Evolutionary conservation across 768 basidiomycete species (phyloP).

Genomic region (Russula sp.): DNA sequence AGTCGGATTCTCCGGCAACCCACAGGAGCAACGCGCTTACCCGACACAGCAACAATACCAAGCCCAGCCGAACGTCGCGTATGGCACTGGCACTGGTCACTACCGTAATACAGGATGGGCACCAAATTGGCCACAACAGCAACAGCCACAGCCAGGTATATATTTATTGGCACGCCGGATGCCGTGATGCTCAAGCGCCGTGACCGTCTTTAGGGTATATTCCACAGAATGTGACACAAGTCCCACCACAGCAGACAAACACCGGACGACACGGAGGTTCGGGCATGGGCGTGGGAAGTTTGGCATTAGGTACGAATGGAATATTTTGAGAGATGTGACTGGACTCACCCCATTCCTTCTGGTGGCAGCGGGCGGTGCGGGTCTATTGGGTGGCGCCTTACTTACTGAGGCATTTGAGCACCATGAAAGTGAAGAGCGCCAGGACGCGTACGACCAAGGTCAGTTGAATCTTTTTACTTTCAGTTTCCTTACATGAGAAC

Average conservation of each 20-base stretch:
- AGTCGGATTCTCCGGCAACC: slow-evolving; percentile 25
- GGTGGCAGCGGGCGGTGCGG: slow-evolving; percentile 45
- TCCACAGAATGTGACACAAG: background rate
- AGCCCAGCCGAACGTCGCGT: background rate
- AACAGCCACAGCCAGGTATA: slow-evolving; percentile 17
- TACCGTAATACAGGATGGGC: slow-evolving; percentile 22
- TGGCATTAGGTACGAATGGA: slow-evolving; percentile 11
- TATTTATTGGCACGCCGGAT: background rate
- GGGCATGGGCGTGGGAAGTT: slow-evolving; percentile 10
- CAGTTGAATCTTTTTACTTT: slow-evolving; percentile 5
- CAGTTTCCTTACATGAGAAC: slow-evolving; percentile 11
- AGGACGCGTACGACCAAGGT: slow-evolving; percentile 37
- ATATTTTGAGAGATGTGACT: background rate
- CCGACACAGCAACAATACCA: background rate
- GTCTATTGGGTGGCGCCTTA: slow-evolving; percentile 58
- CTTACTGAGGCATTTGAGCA: slow-evolving; percentile 47
- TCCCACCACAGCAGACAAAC: background rate
- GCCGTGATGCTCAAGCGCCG: background rate
- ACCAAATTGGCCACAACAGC: slow-evolving; percentile 20
- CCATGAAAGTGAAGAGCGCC: slow-evolving; percentile 31
- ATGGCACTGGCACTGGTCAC: slow-evolving; percentile 21
- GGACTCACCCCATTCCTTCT: background rate
- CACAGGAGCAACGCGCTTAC: background rate
- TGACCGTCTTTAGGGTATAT: slow-evolving; percentile 8
- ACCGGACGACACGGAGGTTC: background rate